Conservation (phyloP, 768 basidiomycete genomes). For the Rickenella mellea region DNA sequence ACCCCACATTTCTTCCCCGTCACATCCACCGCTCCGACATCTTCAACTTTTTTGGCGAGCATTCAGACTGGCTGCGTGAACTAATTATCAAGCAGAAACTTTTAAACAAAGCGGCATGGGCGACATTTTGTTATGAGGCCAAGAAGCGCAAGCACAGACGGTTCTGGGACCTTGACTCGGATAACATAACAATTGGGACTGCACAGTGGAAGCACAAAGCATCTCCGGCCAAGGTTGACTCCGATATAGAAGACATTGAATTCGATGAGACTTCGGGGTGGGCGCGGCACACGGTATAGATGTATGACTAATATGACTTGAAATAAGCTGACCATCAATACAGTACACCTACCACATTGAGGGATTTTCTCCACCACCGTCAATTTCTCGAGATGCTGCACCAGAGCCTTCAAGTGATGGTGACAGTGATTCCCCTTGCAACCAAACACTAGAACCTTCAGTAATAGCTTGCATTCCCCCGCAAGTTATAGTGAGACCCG, state of each 20-base stretch:
- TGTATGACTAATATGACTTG: not conserved
- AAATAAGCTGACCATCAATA: no score
- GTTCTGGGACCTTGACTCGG: not conserved
- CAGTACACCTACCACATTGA: no score
- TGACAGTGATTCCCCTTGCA: no score
- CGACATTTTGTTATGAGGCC: not conserved
- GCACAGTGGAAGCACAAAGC: not conserved
- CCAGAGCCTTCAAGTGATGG: no score
- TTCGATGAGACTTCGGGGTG: no score
- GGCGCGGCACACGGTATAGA: no score
- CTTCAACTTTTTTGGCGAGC: not conserved
- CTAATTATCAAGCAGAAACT: not conserved
- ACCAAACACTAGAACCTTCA: no score
- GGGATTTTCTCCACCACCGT: no score
- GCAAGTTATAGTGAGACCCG: not conserved
- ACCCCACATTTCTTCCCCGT: not conserved
- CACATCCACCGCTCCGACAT: slow-evolving; percentile 1
- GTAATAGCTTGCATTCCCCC: not conserved
- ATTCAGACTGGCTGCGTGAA: not conserved
- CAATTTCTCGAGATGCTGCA: no score
- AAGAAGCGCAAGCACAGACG: not conserved
- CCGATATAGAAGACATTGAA: not conserved
- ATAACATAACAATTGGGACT: not conserved
- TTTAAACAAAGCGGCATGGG: not conserved
- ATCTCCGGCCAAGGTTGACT: not conserved